Evolutionary conservation across 2,329 filamentous ascomycete genomes (phyloP), one percentile per base, ranked within the genome.

Genomic region (Diplodia seriata): DNA sequence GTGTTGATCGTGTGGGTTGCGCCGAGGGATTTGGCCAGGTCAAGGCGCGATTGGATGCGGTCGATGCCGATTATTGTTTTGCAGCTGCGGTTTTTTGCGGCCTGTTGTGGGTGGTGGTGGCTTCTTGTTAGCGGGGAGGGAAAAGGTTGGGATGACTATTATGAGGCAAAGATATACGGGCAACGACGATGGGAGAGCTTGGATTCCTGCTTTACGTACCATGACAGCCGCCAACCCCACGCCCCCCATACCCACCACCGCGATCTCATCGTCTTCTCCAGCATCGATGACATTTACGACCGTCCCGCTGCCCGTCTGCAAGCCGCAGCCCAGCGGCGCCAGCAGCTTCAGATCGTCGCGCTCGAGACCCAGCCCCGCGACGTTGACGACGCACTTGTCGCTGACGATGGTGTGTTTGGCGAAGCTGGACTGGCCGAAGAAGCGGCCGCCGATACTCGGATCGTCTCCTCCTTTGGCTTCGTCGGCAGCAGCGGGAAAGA

Each of bases 381-480:
- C 82, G 67, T 83, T 85, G 26, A 83, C 75, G 14, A 82, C 75
- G 4, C 75, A 79, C 33, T 73, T 78, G 53, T 80, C 76, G 59
- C 76, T 76, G 1, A 81, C 81, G 20, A 83, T 72, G 7, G 76
- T 79, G 56, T 77, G 72, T 67, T 70, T 75, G 1, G 82, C 76
- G 69, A 82, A 84, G 61, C 81, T 83, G 1, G 78, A 81, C 68
- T 84, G 82, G 1, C 83, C 83, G 72, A 85, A 85, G 74, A 86
- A 87, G 8, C 70, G 71, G 4, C 80, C 80, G 5, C 74, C 75
- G 47, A 81, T 67, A 29, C 20, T 40, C 9, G 31, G 31, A 2
- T 36, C 23, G 20, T 49, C 18, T 29, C 12, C 36, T 23, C 20
- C 23, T 15, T 8, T 20, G n/a, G 18, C 5, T 20, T 20, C n/a